These are phyloP conservation scores for Globomyces sp. DNA, from an alignment of 371 early-diverging fungal species.

Conservation along the genomic window DNA sequence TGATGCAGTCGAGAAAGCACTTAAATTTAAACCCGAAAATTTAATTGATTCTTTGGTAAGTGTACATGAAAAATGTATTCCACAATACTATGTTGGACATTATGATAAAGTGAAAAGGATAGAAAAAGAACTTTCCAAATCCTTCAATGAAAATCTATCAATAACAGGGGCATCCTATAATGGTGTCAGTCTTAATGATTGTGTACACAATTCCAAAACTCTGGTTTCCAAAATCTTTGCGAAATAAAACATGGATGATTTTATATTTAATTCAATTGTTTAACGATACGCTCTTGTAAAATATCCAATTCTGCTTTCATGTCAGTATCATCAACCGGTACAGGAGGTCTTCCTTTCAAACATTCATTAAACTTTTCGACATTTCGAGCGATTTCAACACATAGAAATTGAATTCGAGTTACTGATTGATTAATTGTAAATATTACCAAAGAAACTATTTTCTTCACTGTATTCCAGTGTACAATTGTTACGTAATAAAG, in stretches of 20 bases:
- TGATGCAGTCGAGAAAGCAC: conserved; percentile 22
- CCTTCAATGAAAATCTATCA: conserved; percentile 59
- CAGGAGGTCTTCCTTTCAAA: neutral
- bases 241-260: too few relatives aligned
- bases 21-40: conserved; percentile 23
- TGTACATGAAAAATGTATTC: conserved; percentile 80
- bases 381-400: conserved; percentile 88
- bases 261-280: conserved; percentile 6
- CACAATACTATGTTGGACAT: conserved; percentile 87
- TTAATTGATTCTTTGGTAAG: conserved; percentile 57
- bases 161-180: conserved; percentile 79
- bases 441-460: conserved; percentile 82
- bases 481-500: conserved; percentile 75
- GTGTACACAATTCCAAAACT: neutral
- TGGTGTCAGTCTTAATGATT: conserved; percentile 85
- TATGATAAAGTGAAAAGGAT: conserved; percentile 59
- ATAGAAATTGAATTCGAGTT: conserved; percentile 78
- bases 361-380: conserved; percentile 54
- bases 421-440: conserved; percentile 29
- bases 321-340: neutral
- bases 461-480: conserved; percentile 75
- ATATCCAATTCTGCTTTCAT: conserved; percentile 6
- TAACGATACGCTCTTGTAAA: neutral
- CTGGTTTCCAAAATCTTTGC: too few relatives aligned
- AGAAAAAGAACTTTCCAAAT: conserved; percentile 50